A percentile compares a stretch with the other conserved stretches of the same genome.
Conservation (phyloP, 805 yeast species). For the Metschnikowia peoriensis region DNA sequence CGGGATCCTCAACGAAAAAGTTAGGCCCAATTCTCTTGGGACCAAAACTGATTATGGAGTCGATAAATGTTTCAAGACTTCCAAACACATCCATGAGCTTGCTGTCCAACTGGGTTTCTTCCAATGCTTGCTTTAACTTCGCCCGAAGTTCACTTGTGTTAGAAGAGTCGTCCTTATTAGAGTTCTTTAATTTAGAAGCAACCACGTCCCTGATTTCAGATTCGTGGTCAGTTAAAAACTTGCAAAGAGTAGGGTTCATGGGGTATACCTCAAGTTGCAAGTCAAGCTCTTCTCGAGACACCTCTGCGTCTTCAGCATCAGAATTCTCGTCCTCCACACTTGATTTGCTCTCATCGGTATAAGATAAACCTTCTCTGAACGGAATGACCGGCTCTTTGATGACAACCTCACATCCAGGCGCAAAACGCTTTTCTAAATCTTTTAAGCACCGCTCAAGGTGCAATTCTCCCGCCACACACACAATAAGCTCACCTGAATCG, state of each 20-base stretch:
- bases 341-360: constrained; percentile 29
- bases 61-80: constrained; percentile 21
- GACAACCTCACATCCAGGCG: constrained; percentile 76
- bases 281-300: constrained; percentile 29
- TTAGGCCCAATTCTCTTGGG: constrained; percentile 77
- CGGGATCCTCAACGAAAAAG: constrained; percentile 56
- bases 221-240: constrained; percentile 49
- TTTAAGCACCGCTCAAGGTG: constrained; percentile 93
- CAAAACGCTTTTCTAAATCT: constrained; percentile 87
- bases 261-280: constrained; percentile 59
- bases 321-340: constrained; percentile 17
- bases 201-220: constrained; percentile 40
- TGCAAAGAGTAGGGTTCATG: constrained; percentile 49
- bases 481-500: constrained; percentile 88
- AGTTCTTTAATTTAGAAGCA: constrained; percentile 14
- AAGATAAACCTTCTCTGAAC: constrained; percentile 78
- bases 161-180: constrained; percentile 18
- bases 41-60: constrained; percentile 62
- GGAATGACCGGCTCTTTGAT: constrained; percentile 94
- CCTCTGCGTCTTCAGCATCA: constrained; percentile 16
- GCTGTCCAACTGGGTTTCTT: constrained; percentile 13
- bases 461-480: constrained; percentile 95
- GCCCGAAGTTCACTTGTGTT: constrained; percentile 11
- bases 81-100: constrained; percentile 21
- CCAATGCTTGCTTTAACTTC: constrained; percentile 12